Conservation (phyloP, 345 rosid genomes). For the Eucalyptus viminalis region DNA sequence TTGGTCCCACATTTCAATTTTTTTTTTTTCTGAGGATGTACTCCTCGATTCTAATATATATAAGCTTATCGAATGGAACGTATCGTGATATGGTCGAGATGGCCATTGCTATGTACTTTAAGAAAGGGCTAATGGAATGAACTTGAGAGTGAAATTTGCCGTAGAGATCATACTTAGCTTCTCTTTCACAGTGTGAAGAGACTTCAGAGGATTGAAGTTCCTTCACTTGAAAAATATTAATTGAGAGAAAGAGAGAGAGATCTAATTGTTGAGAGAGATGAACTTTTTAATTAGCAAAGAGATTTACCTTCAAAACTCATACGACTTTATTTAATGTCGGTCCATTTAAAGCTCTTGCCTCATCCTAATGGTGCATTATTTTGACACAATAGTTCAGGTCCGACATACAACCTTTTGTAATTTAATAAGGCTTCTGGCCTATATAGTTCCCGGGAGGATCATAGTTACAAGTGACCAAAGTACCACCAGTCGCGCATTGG, state of each 20-base stretch:
- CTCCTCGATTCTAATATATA: not conserved
- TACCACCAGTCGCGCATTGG: not conserved
- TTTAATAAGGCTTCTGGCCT: not conserved
- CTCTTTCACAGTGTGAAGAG: not conserved
- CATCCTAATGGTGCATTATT: not conserved
- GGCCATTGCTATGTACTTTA: not conserved
- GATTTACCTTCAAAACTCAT: not conserved
- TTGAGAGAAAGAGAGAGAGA: not conserved
- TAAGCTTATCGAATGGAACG: not conserved
- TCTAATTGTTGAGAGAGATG: too few relatives aligned
- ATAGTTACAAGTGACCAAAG: constrained; percentile 11
- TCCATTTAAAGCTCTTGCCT: not conserved
- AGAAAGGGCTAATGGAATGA: not conserved
- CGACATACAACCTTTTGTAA: not conserved
- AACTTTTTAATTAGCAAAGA: not conserved
- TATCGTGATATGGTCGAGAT: not conserved
- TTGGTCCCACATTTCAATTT: not conserved
- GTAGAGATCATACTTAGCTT: not conserved
- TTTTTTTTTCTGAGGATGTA: not conserved
- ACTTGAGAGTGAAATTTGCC: not conserved
- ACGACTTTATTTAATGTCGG: not conserved
- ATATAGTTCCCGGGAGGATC: not conserved
- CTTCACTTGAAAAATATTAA: not conserved
- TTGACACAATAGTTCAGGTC: not conserved
- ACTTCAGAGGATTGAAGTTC: not conserved